phyloP scores from a whole-genome alignment of 108 stramenopile genomes.

The Skeletonema marinoi region DNA sequence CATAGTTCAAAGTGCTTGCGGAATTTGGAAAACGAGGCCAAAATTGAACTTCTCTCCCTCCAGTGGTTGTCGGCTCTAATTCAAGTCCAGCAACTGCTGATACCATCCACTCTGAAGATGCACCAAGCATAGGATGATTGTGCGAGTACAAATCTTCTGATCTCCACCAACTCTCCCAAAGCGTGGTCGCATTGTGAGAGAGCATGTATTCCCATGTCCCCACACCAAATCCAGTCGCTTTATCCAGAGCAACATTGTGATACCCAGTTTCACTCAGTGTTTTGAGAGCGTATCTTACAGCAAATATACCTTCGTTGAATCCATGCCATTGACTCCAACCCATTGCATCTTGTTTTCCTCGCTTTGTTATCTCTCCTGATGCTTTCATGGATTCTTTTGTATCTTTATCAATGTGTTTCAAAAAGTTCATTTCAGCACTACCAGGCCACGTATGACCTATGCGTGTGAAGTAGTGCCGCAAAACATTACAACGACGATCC shows the following conservation, averaged over 20 bases:
- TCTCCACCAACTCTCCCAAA: slow-evolving; percentile 58
- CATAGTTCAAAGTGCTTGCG: slow-evolving; percentile 29
- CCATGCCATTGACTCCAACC: slow-evolving; percentile 51
- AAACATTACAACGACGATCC: slow-evolving; percentile 29
- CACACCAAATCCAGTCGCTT: slow-evolving; percentile 43
- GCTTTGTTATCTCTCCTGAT: slow-evolving; percentile 31
- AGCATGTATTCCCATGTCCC: slow-evolving; percentile 54
- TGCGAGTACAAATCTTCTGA: slow-evolving; percentile 52
- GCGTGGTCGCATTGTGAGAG: slow-evolving; percentile 55
- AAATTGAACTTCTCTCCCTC: slow-evolving; percentile 35
- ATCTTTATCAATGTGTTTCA: slow-evolving; percentile 3
- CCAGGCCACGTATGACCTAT: slow-evolving; percentile 51
- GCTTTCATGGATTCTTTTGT: slow-evolving; percentile 27
- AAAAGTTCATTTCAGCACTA: slow-evolving; percentile 18
- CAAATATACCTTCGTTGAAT: slow-evolving; percentile 50
- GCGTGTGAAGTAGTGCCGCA: slow-evolving; percentile 37
- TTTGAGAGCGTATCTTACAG: slow-evolving; percentile 38
- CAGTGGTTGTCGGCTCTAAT: slow-evolving; percentile 32
- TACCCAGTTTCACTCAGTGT: slow-evolving; percentile 49
- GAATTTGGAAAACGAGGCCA: slow-evolving; percentile 50
- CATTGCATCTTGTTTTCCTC: slow-evolving; percentile 36
- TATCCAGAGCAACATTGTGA: slow-evolving; percentile 41
- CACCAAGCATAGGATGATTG: slow-evolving; percentile 66
- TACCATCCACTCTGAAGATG: slow-evolving; percentile 54
- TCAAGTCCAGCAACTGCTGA: slow-evolving; percentile 48